phyloP scores from a whole-genome alignment of 495 filamentous ascomycete genomes.

The Hypoxylon subgilvum region DNA sequence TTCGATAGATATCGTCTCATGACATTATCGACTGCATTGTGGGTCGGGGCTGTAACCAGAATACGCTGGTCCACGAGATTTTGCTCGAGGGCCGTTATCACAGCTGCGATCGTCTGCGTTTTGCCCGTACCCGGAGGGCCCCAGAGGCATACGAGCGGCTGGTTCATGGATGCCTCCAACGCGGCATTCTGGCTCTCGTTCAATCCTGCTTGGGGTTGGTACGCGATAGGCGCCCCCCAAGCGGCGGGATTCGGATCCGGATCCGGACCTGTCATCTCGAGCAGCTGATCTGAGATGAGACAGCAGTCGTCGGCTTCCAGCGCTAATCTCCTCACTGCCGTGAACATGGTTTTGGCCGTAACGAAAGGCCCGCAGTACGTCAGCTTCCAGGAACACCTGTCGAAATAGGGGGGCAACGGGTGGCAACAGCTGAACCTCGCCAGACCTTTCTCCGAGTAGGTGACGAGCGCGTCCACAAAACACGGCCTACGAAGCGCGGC shows the following conservation, averaged over 20 bases:
- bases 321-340: neutral
- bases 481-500: neutral
- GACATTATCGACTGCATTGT: neutral
- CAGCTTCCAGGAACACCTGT: neutral
- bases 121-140: neutral
- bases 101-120: neutral
- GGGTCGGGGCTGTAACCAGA: neutral
- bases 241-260: too few species aligned
- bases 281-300: too few species aligned
- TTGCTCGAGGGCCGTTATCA: neutral
- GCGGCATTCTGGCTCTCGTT: neutral
- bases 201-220: neutral
- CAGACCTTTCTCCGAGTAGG: neutral
- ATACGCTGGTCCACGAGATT: neutral
- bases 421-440: neutral
- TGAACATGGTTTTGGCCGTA: neutral
- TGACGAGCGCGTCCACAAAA: neutral
- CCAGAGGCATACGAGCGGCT: neutral
- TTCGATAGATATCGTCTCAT: neutral
- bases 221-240: neutral
- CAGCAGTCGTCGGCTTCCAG: too few species aligned
- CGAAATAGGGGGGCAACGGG: neutral
- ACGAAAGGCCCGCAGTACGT: neutral
- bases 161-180: neutral
- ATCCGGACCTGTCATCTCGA: too few species aligned